These are phyloP conservation scores for Cordyceps cicadae DNA, from an alignment of 2,329 filamentous ascomycete genomes.

Conservation along the genomic window DNA sequence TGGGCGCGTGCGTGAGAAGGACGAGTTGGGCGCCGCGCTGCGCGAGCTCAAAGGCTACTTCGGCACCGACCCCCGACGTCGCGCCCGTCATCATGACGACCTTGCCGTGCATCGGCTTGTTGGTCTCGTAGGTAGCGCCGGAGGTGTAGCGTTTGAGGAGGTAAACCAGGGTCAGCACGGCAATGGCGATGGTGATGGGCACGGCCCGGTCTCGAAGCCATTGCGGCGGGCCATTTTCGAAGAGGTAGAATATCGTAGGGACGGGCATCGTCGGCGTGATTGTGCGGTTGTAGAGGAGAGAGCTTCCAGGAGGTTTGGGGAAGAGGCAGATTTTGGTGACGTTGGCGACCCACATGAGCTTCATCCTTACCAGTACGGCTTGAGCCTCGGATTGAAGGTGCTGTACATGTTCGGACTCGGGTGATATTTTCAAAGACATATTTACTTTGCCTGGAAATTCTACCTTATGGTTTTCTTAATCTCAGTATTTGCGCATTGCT, in stretches of 20 bases:
- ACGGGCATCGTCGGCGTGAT: conserved; percentile 37
- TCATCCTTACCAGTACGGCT: no score
- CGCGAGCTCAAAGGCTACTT: conserved; percentile 66
- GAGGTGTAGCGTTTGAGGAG: conserved; percentile 66
- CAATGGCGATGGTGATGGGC: conserved; percentile 32
- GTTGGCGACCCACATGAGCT: conserved; percentile 6
- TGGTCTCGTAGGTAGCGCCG: conserved; percentile 65
- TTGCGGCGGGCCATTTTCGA: conserved; percentile 40
- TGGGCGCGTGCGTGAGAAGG: conserved; percentile 74
- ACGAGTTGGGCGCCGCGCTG: conserved; percentile 80
- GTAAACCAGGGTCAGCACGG: conserved; percentile 30
- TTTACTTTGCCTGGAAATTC: no score
- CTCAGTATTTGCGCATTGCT: no score
- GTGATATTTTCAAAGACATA: no score
- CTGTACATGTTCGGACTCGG: no score
- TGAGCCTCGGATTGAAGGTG: no score
- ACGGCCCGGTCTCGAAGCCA: conserved; percentile 39
- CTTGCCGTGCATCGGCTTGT: conserved; percentile 84
- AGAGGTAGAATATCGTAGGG: conserved; percentile 39
- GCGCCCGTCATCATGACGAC: conserved; percentile 91
- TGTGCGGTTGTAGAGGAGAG: not conserved
- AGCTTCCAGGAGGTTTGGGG: not conserved
- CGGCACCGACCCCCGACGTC: conserved; percentile 84
- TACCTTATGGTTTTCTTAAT: no score
- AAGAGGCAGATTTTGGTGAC: conserved; percentile 1